Conservation (phyloP, 352 stramenopile species). For the Phytophthora quininea region DNA sequence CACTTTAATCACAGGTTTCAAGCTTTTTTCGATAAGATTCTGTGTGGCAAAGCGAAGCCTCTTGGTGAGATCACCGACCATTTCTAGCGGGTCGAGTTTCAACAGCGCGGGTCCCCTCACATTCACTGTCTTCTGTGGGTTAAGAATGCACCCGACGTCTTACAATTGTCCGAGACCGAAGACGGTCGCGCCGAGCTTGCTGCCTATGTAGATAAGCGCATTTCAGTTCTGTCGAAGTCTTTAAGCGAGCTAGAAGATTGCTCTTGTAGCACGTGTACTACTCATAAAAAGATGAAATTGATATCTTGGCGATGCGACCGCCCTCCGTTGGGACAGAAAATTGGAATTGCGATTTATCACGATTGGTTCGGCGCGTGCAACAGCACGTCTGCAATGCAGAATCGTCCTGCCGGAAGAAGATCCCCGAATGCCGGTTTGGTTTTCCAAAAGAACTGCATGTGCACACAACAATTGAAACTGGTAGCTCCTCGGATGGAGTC, state of each 20-base stretch:
- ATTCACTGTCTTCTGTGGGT: constrained; percentile 22
- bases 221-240: constrained; percentile 2
- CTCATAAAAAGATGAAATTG: background rate
- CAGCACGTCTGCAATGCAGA: constrained; percentile 8
- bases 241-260: background rate
- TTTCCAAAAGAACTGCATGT: constrained; percentile 6
- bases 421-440: constrained; percentile 2
- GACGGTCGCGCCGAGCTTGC: constrained; percentile 3
- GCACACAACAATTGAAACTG: background rate
- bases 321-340: background rate
- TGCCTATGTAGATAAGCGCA: background rate
- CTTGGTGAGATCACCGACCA: constrained; percentile 14
- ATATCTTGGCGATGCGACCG: background rate
- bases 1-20: constrained; percentile 26
- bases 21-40: constrained; percentile 17
- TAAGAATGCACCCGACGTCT: constrained; percentile 13
- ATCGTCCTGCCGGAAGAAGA: constrained; percentile 8
- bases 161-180: constrained; percentile 5
- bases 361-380: constrained; percentile 9
- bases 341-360: constrained; percentile 8
- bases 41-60: background rate
- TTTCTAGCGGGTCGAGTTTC: constrained; percentile 26
- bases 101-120: constrained; percentile 19
- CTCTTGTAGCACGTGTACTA: background rate
- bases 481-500: background rate